Base-by-base conservation (phyloP, 2,329 filamentous ascomycete genomes). In the Fusarium compactum region DNA sequence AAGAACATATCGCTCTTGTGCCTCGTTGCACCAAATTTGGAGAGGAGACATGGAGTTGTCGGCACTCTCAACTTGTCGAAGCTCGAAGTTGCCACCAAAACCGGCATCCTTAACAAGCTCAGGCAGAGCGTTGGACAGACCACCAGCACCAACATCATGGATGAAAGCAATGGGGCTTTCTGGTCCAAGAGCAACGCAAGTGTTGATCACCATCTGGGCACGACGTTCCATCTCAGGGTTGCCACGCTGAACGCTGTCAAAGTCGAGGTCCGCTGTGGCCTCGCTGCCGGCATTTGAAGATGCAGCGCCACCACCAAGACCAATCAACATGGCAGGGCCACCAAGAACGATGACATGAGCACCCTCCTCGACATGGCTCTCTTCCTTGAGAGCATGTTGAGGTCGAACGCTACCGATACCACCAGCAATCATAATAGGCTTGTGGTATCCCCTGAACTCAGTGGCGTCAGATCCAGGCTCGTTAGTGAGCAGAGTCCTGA, bases 371-470 rank as follows among this genome's bases (percentile, higher is more conserved):
- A 99, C 96, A 67, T 93, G 85, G 15, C 88, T 85, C 11, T 91
- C 89, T 67, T 92, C 88, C 82, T 99, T 99, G 63, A 98, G 85
- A 5, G 96, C 95, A 77, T 97, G 93, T 75, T 95, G 91, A 16
- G 96, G 95, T 62, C 96, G 85, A 30, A 98, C 95, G 8, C 93
- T 97, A 51, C 96, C 96, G 38, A 98, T 89, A 78, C 96, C 96
- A 77, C 96, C 96, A 67, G 96, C 96, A 82, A 99, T 94, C 93
- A 98, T 97, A 80, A 97, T 98, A 12, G 96, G 96, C 84, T 99
- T 99, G 82, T 98, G 96, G 79, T 97, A 99, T 25, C 96, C 96
- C 73, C 95, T 88, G 76, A 93, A 87, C 72, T 97, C 94, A 22
- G 85, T 86, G 20, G 77, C 73, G 6, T 79, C 78, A 51, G 85